Evolutionary conservation across 1,284 basidiomycete genomes (phyloP), one percentile per base, ranked within the genome.

Genomic region (Puccinia horiana): DNA sequence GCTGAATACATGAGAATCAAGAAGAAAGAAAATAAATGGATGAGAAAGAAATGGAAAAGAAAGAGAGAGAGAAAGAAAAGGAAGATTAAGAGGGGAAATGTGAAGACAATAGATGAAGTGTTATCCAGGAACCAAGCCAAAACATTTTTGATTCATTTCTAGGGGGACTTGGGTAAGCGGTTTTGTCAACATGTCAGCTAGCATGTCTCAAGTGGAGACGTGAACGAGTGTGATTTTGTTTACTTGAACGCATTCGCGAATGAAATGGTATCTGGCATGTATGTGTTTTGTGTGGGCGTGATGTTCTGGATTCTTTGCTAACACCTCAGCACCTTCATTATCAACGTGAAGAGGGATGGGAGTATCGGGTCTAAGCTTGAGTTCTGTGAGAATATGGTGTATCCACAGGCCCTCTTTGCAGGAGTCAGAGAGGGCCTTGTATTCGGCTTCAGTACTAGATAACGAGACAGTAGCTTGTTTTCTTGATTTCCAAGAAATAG

Each of bases 51-150:
- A 4, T 12, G n/a, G n/a, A n/a, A n/a, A n/a, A n/a, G n/a, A 52
- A 52, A 52, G 11, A 52, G 4, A 52, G 49, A 52, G 20, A 52
- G 11, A 52, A 18, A 52, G 4, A 4, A 52, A 4, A 14, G 49
- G 20, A 52, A 52, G 11, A 47, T 8, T n/a, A n/a, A n/a, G n/a
- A n/a, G n/a, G n/a, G n/a, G n/a, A n/a, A n/a, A n/a, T n/a, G n/a
- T n/a, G n/a, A n/a, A n/a, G n/a, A n/a, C n/a, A n/a, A n/a, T n/a
- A n/a, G 11, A 47, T 8, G 44, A 26, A 58, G n/a, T n/a, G 2
- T 26, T 26, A n/a, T 26, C 5, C 20, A n/a, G 9, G 56, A 9
- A 86, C 35, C 67, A 88, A 88, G 2, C 87, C 86, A 0, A 52
- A 52, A 52, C 9, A 18, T 9, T 4, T 9, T 4, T 18, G 20